Conservation (phyloP, 768 basidiomycete genomes). For the Serendipita vermifera region DNA sequence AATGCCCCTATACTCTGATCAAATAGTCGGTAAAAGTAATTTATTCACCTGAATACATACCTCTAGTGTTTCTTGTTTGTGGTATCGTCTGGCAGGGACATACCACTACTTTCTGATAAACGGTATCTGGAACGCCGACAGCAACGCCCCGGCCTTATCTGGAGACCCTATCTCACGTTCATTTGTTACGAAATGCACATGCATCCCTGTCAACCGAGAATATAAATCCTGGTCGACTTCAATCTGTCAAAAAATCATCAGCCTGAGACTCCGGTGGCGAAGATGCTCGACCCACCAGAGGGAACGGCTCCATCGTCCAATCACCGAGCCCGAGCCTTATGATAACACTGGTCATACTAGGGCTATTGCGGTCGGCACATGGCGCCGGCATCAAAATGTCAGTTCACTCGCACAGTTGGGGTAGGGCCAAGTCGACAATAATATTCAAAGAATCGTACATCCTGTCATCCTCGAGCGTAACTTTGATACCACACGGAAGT, state of each 20-base stretch:
- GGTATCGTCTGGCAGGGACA: too few relatives aligned
- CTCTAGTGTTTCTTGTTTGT: too few relatives aligned
- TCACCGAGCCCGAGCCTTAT: constrained; percentile 81
- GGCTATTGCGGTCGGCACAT: constrained; percentile 54
- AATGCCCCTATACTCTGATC: too few relatives aligned
- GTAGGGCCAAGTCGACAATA: constrained; percentile 89
- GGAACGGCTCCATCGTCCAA: constrained; percentile 78
- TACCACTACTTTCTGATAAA: constrained; percentile 50
- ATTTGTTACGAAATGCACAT: constrained; percentile 87
- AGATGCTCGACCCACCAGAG: constrained; percentile 23
- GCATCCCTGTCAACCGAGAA: constrained; percentile 76
- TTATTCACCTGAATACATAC: too few relatives aligned
- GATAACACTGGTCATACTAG: constrained; percentile 71
- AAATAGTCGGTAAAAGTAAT: too few relatives aligned
- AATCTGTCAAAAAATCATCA: constrained; percentile 39
- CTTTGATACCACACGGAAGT: constrained; percentile 75
- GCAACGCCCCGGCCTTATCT: constrained; percentile 68
- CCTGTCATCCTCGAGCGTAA: constrained; percentile 75
- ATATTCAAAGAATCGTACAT: constrained; percentile 92
- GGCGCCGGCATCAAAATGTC: constrained; percentile 71
- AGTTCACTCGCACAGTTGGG: constrained; percentile 78
- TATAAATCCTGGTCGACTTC: constrained; percentile 90
- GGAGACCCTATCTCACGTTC: constrained; percentile 81
- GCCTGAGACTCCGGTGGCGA: constrained; percentile 3
- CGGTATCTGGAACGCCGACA: constrained; percentile 88